phyloP scores from a whole-genome alignment of 2,329 filamentous ascomycete species.

The Mariannaea sp. region DNA sequence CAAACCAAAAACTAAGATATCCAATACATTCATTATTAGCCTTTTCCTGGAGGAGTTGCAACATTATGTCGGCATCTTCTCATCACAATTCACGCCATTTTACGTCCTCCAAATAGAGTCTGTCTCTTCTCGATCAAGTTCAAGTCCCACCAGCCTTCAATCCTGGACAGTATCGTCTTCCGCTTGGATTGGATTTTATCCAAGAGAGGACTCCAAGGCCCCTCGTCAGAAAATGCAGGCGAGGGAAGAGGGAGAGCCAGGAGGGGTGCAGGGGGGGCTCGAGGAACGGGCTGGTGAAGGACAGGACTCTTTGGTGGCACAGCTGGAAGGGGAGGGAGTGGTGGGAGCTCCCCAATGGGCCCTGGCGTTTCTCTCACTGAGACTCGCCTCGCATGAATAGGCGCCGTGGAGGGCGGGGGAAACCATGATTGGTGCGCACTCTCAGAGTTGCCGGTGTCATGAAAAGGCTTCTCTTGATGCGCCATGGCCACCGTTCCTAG shows the following conservation, averaged over 20 bases:
- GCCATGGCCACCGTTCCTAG: conserved; percentile 47
- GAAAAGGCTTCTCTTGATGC: conserved; percentile 30
- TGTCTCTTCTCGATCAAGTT: conserved; percentile 53
- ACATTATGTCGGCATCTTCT: not conserved
- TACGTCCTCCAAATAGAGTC: conserved; percentile 39
- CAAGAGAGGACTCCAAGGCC: conserved; percentile 35
- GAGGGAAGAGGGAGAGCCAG: conserved; percentile 26
- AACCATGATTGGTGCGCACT: conserved; percentile 38
- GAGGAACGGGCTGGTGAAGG: not conserved
- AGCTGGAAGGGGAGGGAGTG: conserved; percentile 35
- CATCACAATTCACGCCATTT: not conserved
- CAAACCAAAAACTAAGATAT: conserved; percentile 13
- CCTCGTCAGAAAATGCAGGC: conserved; percentile 23
- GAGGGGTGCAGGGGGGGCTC: conserved; percentile 22
- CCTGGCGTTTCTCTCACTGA: conserved; percentile 30
- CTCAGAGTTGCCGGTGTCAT: conserved; percentile 40
- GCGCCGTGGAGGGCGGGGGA: conserved; percentile 46
- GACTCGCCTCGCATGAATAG: conserved; percentile 33
- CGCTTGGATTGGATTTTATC: conserved; percentile 44
- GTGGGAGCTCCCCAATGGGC: conserved; percentile 40
- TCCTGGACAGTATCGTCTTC: conserved; percentile 53
- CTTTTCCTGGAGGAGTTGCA: conserved; percentile 19
- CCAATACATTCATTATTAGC: conserved; percentile 18
- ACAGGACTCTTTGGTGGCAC: conserved; percentile 17
- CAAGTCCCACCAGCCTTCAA: conserved; percentile 62